Conservation (phyloP, 2,329 filamentous ascomycete species). For the Truncatella angustata region DNA sequence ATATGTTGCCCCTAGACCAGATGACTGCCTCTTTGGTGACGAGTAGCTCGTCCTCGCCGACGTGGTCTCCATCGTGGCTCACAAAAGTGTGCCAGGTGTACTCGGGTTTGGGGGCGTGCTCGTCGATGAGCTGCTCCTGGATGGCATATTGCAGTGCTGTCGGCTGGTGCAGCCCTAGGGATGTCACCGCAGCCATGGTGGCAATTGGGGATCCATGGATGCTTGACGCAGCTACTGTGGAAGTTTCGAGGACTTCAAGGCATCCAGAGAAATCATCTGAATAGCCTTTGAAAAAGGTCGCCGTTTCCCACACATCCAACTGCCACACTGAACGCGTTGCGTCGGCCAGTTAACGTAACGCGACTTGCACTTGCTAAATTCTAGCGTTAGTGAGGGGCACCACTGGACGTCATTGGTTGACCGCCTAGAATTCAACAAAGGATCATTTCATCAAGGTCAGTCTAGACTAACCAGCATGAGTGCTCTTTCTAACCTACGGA, state of each 20-base stretch:
- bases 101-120: slow-evolving; percentile 60
- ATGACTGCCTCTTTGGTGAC: slow-evolving; percentile 74
- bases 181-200: slow-evolving; percentile 84
- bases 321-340: too few relatives aligned
- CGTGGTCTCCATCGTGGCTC: slow-evolving; percentile 36
- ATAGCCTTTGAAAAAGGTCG: neutral
- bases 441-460: neutral
- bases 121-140: slow-evolving; percentile 71
- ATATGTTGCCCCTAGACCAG: slow-evolving; percentile 83
- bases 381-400: slow-evolving; percentile 2
- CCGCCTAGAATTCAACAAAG: neutral
- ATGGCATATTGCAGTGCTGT: slow-evolving; percentile 80
- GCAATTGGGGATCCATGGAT: slow-evolving; percentile 17
- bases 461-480: neutral
- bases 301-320: neutral
- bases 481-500: too few relatives aligned
- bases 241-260: too few relatives aligned
- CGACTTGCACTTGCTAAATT: neutral
- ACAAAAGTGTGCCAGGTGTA: slow-evolving; percentile 74
- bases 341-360: neutral
- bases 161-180: slow-evolving; percentile 87
- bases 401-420: neutral
- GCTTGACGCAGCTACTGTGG: neutral
- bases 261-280: too few relatives aligned
- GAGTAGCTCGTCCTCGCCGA: slow-evolving; percentile 74